phyloP scores from a whole-genome alignment of 305 asterid genomes.

The Fraxinus sp. region DNA sequence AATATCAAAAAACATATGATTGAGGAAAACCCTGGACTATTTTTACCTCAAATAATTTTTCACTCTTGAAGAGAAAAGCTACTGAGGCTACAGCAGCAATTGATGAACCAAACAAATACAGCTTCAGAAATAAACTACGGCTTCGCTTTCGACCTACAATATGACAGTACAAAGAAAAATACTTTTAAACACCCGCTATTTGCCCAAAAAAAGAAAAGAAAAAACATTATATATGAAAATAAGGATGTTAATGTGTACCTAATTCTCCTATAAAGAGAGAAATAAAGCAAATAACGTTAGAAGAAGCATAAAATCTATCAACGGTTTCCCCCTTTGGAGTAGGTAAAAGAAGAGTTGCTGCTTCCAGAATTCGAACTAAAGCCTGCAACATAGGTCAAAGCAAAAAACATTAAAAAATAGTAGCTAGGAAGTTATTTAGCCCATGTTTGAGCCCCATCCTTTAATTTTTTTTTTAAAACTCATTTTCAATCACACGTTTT shows the following conservation, averaged over 20 bases:
- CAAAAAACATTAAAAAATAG: background rate
- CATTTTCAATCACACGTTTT: background rate
- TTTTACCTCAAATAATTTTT: constrained; percentile 44
- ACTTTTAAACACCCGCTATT: background rate
- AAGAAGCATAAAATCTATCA: constrained; percentile 37
- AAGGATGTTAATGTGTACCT: constrained; percentile 36
- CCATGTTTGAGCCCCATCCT: background rate
- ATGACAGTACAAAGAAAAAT: constrained; percentile 14
- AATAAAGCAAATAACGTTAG: constrained; percentile 37
- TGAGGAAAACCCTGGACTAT: background rate
- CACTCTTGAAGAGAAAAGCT: constrained; percentile 36
- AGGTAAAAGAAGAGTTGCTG: constrained; percentile 30
- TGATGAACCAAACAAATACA: constrained; percentile 61
- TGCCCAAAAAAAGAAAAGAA: background rate
- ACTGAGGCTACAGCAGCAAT: constrained; percentile 43
- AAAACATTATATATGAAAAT: background rate
- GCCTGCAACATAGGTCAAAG: constrained; percentile 41
- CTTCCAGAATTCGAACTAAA: constrained; percentile 41
- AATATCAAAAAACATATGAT: background rate
- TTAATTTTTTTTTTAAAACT: no score
- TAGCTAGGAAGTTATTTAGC: background rate
- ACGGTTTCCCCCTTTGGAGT: constrained; percentile 36
- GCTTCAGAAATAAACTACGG: constrained; percentile 46
- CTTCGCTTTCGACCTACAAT: constrained; percentile 69
- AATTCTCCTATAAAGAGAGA: constrained; percentile 64